Conservation (phyloP, 225 moss, liverwort and hornwort species). For the Physcomitrium patens region DNA sequence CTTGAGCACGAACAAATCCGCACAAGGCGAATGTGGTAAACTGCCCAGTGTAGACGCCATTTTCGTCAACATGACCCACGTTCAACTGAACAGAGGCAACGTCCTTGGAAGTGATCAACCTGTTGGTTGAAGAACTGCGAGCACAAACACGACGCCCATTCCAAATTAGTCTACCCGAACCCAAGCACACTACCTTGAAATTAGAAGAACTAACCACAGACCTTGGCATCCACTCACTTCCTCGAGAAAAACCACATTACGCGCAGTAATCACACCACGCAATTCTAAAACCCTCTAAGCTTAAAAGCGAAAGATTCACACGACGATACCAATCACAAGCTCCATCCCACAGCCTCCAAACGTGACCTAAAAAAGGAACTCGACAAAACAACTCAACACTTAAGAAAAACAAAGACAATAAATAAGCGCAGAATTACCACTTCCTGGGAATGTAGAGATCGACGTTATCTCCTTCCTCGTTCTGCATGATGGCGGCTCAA, state of each 20-base stretch:
- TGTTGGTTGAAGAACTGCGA: conserved; percentile 46
- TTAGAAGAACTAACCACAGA: too few relatives aligned
- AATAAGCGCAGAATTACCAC: conserved; percentile 16
- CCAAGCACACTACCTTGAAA: not conserved
- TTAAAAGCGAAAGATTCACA: too few relatives aligned
- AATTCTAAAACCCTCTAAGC: not conserved
- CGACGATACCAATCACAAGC: too few relatives aligned
- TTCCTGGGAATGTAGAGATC: conserved; percentile 48
- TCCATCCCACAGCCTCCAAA: not conserved
- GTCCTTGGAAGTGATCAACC: conserved; percentile 56
- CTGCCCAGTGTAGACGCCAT: conserved; percentile 46
- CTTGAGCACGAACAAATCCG: conserved; percentile 49
- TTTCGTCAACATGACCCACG: conserved; percentile 46
- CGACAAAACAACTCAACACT: too few relatives aligned
- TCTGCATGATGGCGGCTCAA: conserved; percentile 36
- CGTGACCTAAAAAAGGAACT: too few relatives aligned
- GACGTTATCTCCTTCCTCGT: conserved; percentile 50
- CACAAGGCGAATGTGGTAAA: conserved; percentile 50
- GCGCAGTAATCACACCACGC: too few relatives aligned
- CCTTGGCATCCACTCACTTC: too few relatives aligned
- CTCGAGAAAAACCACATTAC: not conserved
- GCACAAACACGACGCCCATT: not conserved
- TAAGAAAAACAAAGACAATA: not conserved
- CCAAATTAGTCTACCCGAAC: not conserved
- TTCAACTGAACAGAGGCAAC: conserved; percentile 48